phyloP scores from a whole-genome alignment of 495 filamentous ascomycete genomes.

The Neurospora sp. region DNA sequence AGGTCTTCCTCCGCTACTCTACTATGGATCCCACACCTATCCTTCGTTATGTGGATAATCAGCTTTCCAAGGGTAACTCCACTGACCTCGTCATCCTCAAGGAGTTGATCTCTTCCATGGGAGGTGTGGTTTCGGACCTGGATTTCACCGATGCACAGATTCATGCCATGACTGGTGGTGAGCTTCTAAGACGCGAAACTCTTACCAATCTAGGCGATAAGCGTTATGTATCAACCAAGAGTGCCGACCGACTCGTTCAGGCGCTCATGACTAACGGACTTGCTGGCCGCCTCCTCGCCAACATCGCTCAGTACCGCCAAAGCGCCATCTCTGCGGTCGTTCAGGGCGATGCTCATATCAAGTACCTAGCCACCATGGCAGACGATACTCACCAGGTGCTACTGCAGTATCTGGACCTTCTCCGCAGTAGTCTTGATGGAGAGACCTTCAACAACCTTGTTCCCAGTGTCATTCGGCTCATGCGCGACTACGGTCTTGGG shows the following conservation, averaged over 20 bases:
- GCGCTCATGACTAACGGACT: conserved; percentile 62
- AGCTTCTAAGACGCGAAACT: conserved; percentile 65
- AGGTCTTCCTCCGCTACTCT: conserved; percentile 70
- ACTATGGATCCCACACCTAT: conserved; percentile 79
- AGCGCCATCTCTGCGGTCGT: conserved; percentile 63
- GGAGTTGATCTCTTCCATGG: conserved; percentile 83
- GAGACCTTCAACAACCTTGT: conserved; percentile 74
- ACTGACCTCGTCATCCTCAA: conserved; percentile 83
- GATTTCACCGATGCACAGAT: conserved; percentile 83
- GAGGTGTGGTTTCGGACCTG: conserved; percentile 74
- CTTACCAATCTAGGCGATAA: conserved; percentile 68
- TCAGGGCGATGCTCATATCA: conserved; percentile 60
- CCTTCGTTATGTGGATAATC: conserved; percentile 77
- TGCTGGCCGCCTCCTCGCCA: conserved; percentile 68
- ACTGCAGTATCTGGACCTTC: conserved; percentile 77
- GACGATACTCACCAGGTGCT: conserved; percentile 83
- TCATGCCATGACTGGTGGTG: conserved; percentile 76
- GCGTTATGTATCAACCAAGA: conserved; percentile 51
- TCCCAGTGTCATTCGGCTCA: conserved; percentile 62
- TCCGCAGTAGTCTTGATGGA: conserved; percentile 65
- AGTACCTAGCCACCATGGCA: conserved; percentile 72
- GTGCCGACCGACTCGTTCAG: conserved; percentile 67
- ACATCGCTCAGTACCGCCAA: conserved; percentile 81
- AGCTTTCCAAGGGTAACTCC: conserved; percentile 69
- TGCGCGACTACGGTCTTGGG: conserved; percentile 72